Evolutionary conservation across 2,329 filamentous ascomycete genomes (phyloP), one percentile per base, ranked within the genome.

Genomic region (Penicillium glabrum): DNA sequence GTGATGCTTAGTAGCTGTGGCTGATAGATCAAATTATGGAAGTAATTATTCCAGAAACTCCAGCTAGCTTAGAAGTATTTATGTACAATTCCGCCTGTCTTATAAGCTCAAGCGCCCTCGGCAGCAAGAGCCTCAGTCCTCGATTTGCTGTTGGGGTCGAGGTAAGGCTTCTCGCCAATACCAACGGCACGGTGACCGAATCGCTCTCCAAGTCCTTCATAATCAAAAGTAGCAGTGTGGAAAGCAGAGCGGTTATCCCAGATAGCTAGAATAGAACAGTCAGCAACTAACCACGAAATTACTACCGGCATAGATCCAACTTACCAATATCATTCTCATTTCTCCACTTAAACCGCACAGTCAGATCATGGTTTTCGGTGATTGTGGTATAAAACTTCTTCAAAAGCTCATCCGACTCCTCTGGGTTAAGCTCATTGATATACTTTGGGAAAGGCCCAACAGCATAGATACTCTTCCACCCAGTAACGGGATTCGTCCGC

Each of bases 401-500:
- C 46, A 81, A 61, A 14, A 80, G 61, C 16, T 74, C 67, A 19
- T 74, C 68, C 48, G 72, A 77, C 65, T 83, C 80, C 29, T 74
- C 71, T 13, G 69, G 64, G 1, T 71, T 75, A 19, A 82, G 54
- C 31, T 73, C 79, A 48, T 82, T 80, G 67, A 82, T 78, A 23
- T 62, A 48, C 48, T 70, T 66, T 0, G 74, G 67, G 51, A 75
- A 75, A 23, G 72, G 69, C 0, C 79, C 79, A 13, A 81, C 70
- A 4, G 72, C 76, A 55, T 76, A 85, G 13, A 86, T 73, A 55
- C 77, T 80, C 72, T 86, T 86, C 84, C 85, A 87, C 0, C 84
- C 84, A 0, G 84, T 87, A 0, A 87, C 84, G 0, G 85, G 85
- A 61, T 88, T 86, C 1, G 84, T 87, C 16, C 84, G 78, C 6